Conservation (phyloP, 805 yeast genomes). For the Vanderwaltozyma polyspora region DNA sequence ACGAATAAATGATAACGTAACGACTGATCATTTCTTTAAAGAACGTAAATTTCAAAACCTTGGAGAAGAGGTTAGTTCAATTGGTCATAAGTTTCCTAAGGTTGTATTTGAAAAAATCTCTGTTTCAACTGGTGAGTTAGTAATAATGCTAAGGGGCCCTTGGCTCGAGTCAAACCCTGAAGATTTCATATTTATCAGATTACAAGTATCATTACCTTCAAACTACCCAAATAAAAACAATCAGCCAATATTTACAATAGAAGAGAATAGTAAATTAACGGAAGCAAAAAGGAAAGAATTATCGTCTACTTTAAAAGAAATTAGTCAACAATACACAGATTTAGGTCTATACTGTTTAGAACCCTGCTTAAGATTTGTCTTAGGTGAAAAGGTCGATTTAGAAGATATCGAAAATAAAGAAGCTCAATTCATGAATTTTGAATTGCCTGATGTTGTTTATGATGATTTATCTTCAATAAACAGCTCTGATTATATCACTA, state of each 20-base stretch:
- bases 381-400: constrained; percentile 66
- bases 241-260: constrained; percentile 51
- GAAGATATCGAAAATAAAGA: constrained; percentile 29
- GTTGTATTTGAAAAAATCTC: constrained; percentile 78
- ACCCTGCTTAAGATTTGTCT: constrained; percentile 57
- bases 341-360: constrained; percentile 64
- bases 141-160: constrained; percentile 71
- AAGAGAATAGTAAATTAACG: constrained; percentile 64
- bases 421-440: constrained; percentile 24
- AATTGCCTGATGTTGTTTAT: constrained; percentile 23
- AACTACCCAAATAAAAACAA: constrained; percentile 52
- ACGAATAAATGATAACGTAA: constrained; percentile 39
- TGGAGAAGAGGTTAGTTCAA: constrained; percentile 84
- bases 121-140: constrained; percentile 72
- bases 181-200: constrained; percentile 49
- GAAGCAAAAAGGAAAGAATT: constrained; percentile 41
- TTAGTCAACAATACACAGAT: constrained; percentile 45
- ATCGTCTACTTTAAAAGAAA: constrained; percentile 38
- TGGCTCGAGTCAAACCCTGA: constrained; percentile 39
- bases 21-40: constrained; percentile 29
- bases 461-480: constrained; percentile 27
- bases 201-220: constrained; percentile 59
- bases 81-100: constrained; percentile 83
- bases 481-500: constrained; percentile 20
- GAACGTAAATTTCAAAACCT: constrained; percentile 44